phyloP scores from a whole-genome alignment of 2,329 filamentous ascomycete genomes.

The Colletotrichum sp. region DNA sequence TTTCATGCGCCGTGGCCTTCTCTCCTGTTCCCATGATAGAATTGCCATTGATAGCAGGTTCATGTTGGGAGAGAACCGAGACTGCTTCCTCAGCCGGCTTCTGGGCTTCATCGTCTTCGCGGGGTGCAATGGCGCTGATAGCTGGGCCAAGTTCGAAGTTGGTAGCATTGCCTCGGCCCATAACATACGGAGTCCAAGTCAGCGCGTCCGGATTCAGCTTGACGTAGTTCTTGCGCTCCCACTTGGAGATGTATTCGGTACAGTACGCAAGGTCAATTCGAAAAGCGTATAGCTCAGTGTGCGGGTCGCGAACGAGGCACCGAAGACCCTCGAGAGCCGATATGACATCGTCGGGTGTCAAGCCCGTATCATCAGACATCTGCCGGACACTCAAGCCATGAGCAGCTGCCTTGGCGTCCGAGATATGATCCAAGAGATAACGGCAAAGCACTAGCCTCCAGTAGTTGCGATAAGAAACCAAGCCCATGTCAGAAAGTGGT shows the following conservation, averaged over 20 bases:
- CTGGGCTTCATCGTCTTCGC: slow-evolving; percentile 71
- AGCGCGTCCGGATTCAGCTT: slow-evolving; percentile 80
- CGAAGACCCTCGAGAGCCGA: slow-evolving; percentile 90
- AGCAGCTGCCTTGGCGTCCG: slow-evolving; percentile 35
- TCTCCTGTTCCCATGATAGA: neutral
- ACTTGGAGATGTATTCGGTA: slow-evolving; percentile 84
- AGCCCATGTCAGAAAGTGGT: slow-evolving; percentile 94
- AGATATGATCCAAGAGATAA: slow-evolving; percentile 70
- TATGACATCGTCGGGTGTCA: slow-evolving; percentile 96
- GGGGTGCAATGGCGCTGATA: slow-evolving; percentile 84
- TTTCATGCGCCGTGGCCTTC: neutral
- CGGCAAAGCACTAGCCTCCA: slow-evolving; percentile 91
- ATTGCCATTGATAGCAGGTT: neutral
- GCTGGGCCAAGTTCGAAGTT: slow-evolving; percentile 84
- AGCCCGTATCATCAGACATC: slow-evolving; percentile 88
- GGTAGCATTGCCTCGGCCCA: slow-evolving; percentile 83
- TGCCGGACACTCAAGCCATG: slow-evolving; percentile 63
- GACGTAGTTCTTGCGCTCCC: slow-evolving; percentile 88
- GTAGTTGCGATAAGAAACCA: slow-evolving; percentile 97
- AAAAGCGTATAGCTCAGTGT: slow-evolving; percentile 88
- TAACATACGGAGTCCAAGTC: slow-evolving; percentile 96
- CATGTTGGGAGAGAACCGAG: neutral
- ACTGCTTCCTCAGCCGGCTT: slow-evolving; percentile 35
- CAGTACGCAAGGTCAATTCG: slow-evolving; percentile 87
- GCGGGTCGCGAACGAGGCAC: slow-evolving; percentile 86